These are phyloP conservation scores for Kluyveromyces wickerhamii DNA, from an alignment of 805 yeast species.

Conservation along the genomic window DNA sequence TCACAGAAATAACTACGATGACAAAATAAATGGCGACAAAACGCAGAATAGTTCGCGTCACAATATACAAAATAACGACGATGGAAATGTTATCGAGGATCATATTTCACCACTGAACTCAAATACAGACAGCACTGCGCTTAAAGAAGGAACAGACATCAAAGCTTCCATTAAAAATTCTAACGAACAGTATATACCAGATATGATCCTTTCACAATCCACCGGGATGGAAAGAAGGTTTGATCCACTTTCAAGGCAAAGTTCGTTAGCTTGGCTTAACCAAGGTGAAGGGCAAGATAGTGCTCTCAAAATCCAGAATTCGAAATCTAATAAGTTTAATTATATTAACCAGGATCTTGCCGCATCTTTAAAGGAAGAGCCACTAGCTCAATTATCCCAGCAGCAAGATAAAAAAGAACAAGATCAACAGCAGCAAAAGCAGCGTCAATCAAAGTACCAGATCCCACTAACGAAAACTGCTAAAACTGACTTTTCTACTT, in stretches of 20 bases:
- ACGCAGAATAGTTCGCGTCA: too few species aligned
- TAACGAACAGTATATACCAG: conserved; percentile 32
- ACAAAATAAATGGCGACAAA: too few species aligned
- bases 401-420: conserved; percentile 2
- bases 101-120: too few species aligned
- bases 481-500: conserved; percentile 19
- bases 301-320: conserved; percentile 6
- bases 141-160: neutral
- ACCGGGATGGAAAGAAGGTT: conserved; percentile 42
- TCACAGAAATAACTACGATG: too few species aligned
- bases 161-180: too few species aligned
- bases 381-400: neutral
- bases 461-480: conserved; percentile 5
- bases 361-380: conserved; percentile 4
- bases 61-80: too few species aligned
- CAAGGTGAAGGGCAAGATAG: neutral
- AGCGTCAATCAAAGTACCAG: neutral
- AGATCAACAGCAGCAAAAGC: too few species aligned
- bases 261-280: conserved; percentile 15
- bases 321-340: conserved; percentile 11
- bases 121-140: neutral
- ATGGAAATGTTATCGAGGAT: too few species aligned
- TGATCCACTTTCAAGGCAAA: conserved; percentile 25
- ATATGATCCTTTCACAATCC: conserved; percentile 43
- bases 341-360: conserved; percentile 14